Base-by-base conservation (phyloP, 2,329 filamentous ascomycete genomes). In the Monosporascus cannonballus region DNA sequence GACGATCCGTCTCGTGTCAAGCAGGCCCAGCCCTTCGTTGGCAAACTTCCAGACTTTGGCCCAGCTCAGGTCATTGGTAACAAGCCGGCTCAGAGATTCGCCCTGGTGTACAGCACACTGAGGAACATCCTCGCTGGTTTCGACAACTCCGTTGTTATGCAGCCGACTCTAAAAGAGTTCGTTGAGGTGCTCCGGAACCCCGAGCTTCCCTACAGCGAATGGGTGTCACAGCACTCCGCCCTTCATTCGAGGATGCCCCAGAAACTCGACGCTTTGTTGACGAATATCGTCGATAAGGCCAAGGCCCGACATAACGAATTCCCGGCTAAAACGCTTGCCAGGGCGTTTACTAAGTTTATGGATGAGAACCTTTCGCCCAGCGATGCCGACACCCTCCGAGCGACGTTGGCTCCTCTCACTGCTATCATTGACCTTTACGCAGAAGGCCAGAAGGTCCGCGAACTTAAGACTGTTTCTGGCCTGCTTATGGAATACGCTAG, bases 81-180 rank as follows among this genome's bases (percentile, higher is more conserved):
- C 74, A 99, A 99, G 80, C 87, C 94, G 24, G 85, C 92, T 22
- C 94, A 99, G 77, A 83, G 86, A 58, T 96, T 96, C 69, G 75
- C 81, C 22, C 79, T 92, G 54, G 80, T 96, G 24, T 82, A 85
- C 73, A 85, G 79, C 70, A 89, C 90, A 56, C 81, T 97, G 46
- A 77, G 82, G 66, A 92, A 96, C 72, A 97, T 99, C 60, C 82
- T 99, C 17, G 79, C 86, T 64, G 94, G 94, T 54, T 99, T 90
- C 67, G 94, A 99, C 74, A 99, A 99, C 80, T 93, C 96, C 61
- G 87, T 96, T 61, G 91, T 97, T 71, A 96, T 99, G 93, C 81
- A 84, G 49, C 73, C 84, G 54, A 94, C 91, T 1, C 78, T 99
- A 22, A 90, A 89, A 72, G 89, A 94, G 67, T 78, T 97, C 38